These are phyloP conservation scores for Leishmania gerbilli DNA, from an alignment of 208 protist species.

Conservation along the genomic window DNA sequence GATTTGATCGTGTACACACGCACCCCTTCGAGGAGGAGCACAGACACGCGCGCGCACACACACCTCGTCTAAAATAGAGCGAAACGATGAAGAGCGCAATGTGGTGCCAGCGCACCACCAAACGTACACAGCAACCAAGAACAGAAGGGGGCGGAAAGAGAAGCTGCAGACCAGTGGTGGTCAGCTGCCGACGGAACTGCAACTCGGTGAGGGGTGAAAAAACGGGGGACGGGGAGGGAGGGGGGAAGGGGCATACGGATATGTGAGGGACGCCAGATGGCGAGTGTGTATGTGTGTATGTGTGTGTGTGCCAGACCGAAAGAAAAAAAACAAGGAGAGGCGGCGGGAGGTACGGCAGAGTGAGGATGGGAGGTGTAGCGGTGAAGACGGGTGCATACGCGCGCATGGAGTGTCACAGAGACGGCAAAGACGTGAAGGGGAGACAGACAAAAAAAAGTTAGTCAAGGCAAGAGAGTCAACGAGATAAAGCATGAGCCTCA, in stretches of 20 bases:
- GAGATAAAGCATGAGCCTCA: not conserved
- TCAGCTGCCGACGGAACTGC: not conserved
- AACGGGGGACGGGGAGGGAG: not conserved
- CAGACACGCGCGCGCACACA: not conserved
- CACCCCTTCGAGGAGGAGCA: not conserved
- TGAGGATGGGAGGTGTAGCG: not conserved
- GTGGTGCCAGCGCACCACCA: not conserved
- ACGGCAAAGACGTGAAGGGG: not conserved
- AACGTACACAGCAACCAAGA: not conserved
- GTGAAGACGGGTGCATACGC: not conserved
- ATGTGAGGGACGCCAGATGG: not conserved
- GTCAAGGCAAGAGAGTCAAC: not conserved
- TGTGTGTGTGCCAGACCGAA: not conserved
- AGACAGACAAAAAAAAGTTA: not conserved
- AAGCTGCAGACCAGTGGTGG: not conserved
- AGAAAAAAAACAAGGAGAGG: not conserved
- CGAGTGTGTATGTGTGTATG: slow-evolving; percentile 1
- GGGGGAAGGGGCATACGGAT: not conserved
- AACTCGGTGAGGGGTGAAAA: not conserved
- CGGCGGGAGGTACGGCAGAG: not conserved
- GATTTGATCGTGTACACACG: not conserved
- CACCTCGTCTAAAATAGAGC: not conserved
- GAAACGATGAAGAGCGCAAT: not conserved
- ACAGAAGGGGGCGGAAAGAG: not conserved
- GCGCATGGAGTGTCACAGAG: not conserved